phyloP scores from a whole-genome alignment of 306 rosid genomes.

The Ochetophila trinervis region DNA sequence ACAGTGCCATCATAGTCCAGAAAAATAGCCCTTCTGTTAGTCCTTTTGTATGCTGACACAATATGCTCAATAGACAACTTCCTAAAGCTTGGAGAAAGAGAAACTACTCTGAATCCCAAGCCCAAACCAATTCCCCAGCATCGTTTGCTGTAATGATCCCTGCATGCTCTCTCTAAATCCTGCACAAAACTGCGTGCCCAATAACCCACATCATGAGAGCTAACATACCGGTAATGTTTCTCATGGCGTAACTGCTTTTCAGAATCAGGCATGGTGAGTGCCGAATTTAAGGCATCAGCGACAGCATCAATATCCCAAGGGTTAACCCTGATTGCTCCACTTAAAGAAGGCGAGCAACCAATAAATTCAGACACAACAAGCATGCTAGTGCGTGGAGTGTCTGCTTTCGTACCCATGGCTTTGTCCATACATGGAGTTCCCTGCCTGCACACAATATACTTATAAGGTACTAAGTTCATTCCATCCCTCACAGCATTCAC shows the following conservation, averaged over 20 bases:
- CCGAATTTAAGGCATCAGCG: slow-evolving; percentile 65
- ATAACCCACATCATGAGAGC: slow-evolving; percentile 80
- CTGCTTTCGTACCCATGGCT: slow-evolving; percentile 44
- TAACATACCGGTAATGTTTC: slow-evolving; percentile 75
- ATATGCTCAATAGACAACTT: slow-evolving; percentile 62
- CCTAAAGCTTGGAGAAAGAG: slow-evolving; percentile 63
- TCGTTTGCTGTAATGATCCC: slow-evolving; percentile 66
- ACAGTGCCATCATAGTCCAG: slow-evolving; percentile 90
- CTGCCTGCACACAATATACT: slow-evolving; percentile 76
- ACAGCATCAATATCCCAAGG: slow-evolving; percentile 85
- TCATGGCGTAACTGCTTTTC: slow-evolving; percentile 76
- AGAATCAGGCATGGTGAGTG: slow-evolving; percentile 56
- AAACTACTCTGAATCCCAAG: slow-evolving; percentile 69
- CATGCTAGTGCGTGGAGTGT: slow-evolving; percentile 59
- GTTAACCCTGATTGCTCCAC: slow-evolving; percentile 91
- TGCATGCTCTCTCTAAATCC: slow-evolving; percentile 83
- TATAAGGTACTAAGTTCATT: slow-evolving; percentile 84
- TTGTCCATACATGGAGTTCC: slow-evolving; percentile 52
- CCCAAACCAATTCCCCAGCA: slow-evolving; percentile 85
- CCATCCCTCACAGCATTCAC: slow-evolving; percentile 91
- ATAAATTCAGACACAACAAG: slow-evolving; percentile 88
- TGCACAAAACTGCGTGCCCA: slow-evolving; percentile 84
- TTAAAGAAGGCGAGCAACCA: slow-evolving; percentile 86
- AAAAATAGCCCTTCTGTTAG: slow-evolving; percentile 68
- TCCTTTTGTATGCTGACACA: slow-evolving; percentile 63